Conservation (phyloP, 139 green algal genomes). For the Gonium pectorale region DNA sequence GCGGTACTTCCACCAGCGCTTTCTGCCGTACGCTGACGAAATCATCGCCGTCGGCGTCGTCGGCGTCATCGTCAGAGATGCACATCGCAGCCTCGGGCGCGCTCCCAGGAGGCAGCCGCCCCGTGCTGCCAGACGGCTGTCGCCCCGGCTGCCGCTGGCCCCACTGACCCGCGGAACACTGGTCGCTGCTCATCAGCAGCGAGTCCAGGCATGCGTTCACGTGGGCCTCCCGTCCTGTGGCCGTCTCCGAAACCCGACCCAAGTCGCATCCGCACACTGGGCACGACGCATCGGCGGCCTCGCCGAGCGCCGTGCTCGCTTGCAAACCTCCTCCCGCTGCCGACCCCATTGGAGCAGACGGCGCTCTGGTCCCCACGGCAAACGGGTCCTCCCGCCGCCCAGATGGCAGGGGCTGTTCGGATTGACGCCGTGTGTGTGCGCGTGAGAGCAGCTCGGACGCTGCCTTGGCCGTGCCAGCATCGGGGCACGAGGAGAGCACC, state of each 20-base stretch:
- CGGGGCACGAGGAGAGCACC: not conserved
- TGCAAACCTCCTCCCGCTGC: not conserved
- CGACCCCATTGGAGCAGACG: not conserved
- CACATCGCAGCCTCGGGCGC: not conserved
- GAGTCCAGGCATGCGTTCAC: slow-evolving; percentile 58
- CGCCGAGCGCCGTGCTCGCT: not conserved
- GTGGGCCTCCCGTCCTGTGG: slow-evolving; percentile 42
- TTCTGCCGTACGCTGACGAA: not conserved
- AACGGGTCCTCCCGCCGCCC: not conserved
- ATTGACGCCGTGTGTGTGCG: not conserved
- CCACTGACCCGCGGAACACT: not conserved
- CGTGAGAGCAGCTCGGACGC: not conserved
- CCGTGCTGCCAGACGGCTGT: not conserved
- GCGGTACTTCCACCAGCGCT: not conserved
- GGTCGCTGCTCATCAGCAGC: not conserved
- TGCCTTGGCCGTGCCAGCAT: not conserved
- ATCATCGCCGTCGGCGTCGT: not conserved
- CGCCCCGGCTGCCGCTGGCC: not conserved
- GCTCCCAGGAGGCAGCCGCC: not conserved
- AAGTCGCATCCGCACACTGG: slow-evolving; percentile 47
- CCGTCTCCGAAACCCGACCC: slow-evolving; percentile 21
- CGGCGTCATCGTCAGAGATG: not conserved
- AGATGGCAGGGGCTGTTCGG: no score
- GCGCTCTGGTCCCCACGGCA: not conserved
- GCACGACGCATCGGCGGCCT: not conserved